Evolutionary conservation across 371 early-diverging fungal genomes (phyloP), one percentile per base, ranked within the genome.

Genomic region (Racocetra persica): DNA sequence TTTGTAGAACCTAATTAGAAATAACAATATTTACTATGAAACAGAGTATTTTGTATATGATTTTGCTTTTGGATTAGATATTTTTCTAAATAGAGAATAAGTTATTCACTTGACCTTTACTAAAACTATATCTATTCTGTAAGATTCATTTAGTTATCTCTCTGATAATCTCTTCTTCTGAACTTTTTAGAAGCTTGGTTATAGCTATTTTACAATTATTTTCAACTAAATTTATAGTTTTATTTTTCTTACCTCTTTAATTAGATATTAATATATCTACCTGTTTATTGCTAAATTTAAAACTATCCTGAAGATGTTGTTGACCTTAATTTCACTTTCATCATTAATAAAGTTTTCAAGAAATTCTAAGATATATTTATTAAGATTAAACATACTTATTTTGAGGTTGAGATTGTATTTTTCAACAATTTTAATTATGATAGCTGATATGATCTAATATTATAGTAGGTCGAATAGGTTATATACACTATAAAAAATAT

Each of bases 401-500:
- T 32, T 32, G 4, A 4, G 4, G 32, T 4, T 32, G 4, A 32
- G 32, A 32, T 32, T 32, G 4, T 32, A 32, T 32, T 32, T 32
- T 32, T 32, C 32, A 32, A 32, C 32, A 32, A 32, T 32, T 32
- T 32, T 32, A 32, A 1, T 32, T 32, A 4, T 32, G 4, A 32
- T 32, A 32, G 32, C 32, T 32, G 32, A 32, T 4, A 32, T 32
- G 32, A 32, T 32, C 4, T 1, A 32, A 32, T 32, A 4, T 32
- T 32, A 32, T 32, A 32, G 4, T 32, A 32, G 32, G 32, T 32
- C 4, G 32, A 32, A 32, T 32, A 32, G 32, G 4, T 32, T 32
- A 32, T 32, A n/a, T n/a, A n/a, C n/a, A 73, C 73, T 73, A 73
- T 73, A 55, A 32, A 54, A 73, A 2, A 73, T 73, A 73, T 73